phyloP scores from a whole-genome alignment of 2,329 filamentous ascomycete species.

The Scytalidium lignicola region DNA sequence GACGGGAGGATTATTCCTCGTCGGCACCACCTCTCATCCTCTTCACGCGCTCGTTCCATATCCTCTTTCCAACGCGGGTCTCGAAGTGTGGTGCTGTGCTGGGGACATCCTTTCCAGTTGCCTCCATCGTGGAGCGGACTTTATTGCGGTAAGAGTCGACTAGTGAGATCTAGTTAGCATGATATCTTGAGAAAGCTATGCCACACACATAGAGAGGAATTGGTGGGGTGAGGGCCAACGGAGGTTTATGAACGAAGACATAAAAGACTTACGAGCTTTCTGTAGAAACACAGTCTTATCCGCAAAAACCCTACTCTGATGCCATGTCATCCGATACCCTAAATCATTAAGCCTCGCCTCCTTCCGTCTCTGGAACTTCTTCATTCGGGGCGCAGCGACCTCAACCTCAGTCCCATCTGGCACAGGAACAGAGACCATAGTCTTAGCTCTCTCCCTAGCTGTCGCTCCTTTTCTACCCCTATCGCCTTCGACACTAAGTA shows the following conservation, averaged over 20 bases:
- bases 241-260: not conserved
- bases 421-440: constrained; percentile 57
- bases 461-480: constrained; percentile 21
- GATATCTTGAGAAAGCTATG: not conserved
- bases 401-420: constrained; percentile 68
- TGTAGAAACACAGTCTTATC: constrained; percentile 84
- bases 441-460: constrained; percentile 28
- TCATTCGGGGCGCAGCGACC: constrained; percentile 70
- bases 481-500: constrained; percentile 18
- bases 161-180: constrained; percentile 31
- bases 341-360: constrained; percentile 91
- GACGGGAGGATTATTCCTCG: not conserved
- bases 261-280: constrained; percentile 70
- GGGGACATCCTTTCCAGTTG: constrained; percentile 68
- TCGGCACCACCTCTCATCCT: constrained; percentile 21
- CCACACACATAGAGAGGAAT: not conserved
- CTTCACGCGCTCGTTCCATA: constrained; percentile 57
- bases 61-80: constrained; percentile 78
- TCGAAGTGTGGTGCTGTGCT: constrained; percentile 80
- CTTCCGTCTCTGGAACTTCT: constrained; percentile 64
- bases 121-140: constrained; percentile 77
- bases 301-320: constrained; percentile 87
- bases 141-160: constrained; percentile 95
- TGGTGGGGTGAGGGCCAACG: too few relatives aligned
- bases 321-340: constrained; percentile 94